Conservation (phyloP, 1,284 basidiomycete species). For the Sanguinoderma infundibulare region DNA sequence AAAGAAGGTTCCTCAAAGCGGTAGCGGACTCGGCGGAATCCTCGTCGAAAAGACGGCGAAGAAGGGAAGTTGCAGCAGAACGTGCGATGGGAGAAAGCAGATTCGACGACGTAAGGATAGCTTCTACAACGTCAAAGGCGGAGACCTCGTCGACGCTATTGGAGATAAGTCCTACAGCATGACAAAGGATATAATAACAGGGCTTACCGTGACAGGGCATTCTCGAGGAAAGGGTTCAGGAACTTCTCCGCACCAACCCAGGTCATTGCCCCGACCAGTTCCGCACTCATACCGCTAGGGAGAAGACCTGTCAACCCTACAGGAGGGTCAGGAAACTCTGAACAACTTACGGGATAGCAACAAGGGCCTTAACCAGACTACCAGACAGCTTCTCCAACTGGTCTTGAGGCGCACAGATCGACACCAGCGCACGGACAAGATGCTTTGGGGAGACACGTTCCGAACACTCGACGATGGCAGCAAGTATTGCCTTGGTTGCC, state of each 20-base stretch:
- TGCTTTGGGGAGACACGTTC: conserved; percentile 53
- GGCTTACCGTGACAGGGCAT: conserved; percentile 49
- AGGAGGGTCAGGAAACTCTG: neutral
- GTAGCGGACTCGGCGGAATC: neutral
- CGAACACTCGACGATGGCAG: conserved; percentile 57
- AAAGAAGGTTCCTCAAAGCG: conserved; percentile 16
- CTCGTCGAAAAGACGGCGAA: conserved; percentile 37
- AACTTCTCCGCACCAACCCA: conserved; percentile 66
- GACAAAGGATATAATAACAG: neutral
- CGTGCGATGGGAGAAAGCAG: conserved; percentile 45
- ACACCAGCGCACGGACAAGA: conserved; percentile 59
- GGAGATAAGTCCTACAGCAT: neutral
- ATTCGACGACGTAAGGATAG: conserved; percentile 45
- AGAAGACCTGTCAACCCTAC: neutral
- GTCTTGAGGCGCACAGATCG: conserved; percentile 63
- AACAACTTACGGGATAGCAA: conserved; percentile 49
- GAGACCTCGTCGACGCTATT: conserved; percentile 46
- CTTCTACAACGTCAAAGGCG: conserved; percentile 45
- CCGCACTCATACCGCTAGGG: conserved; percentile 55
- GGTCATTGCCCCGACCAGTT: conserved; percentile 44
- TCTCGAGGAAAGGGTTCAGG: conserved; percentile 54
- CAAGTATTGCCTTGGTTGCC: conserved; percentile 62
- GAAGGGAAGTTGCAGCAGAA: conserved; percentile 48
- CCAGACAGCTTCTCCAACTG: conserved; percentile 50
- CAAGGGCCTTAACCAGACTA: conserved; percentile 44